Conservation (phyloP, 306 rosid genomes). For the Styphnolobium japonicum region DNA sequence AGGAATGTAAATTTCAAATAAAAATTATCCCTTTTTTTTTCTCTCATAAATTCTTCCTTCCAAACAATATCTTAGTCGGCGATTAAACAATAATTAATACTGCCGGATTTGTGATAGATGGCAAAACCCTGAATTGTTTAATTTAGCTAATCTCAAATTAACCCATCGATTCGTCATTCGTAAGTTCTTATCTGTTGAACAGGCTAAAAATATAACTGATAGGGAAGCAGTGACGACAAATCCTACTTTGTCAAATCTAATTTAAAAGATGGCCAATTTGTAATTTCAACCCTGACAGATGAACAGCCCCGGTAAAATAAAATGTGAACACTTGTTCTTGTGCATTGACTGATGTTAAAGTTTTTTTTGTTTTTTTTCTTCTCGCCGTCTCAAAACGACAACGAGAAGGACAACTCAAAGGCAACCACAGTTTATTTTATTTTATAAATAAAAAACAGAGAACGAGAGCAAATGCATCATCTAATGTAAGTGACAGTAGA, state of each 20-base stretch:
- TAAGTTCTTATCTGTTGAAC: neutral
- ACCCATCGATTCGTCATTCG: neutral
- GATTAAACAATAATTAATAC: neutral
- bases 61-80: no score
- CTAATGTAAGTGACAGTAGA: neutral
- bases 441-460: neutral
- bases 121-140: neutral
- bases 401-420: constrained; percentile 2
- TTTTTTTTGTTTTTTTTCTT: neutral
- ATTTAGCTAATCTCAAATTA: neutral
- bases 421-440: neutral
- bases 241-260: neutral
- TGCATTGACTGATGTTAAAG: neutral
- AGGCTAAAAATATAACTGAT: neutral
- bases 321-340: neutral
- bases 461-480: neutral
- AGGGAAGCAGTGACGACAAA: neutral
- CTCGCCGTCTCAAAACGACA: neutral
- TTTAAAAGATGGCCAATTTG: neutral
- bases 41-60: no score
- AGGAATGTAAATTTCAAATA: no score
- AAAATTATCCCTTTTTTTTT: no score
- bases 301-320: neutral
- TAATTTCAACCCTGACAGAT: neutral
- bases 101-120: neutral